A percentile compares a stretch with the other conserved stretches of the same genome.
Evolutionary conservation across 176 grass and related monocot genomes (phyloP).

Genomic region (Triticum urartu): DNA sequence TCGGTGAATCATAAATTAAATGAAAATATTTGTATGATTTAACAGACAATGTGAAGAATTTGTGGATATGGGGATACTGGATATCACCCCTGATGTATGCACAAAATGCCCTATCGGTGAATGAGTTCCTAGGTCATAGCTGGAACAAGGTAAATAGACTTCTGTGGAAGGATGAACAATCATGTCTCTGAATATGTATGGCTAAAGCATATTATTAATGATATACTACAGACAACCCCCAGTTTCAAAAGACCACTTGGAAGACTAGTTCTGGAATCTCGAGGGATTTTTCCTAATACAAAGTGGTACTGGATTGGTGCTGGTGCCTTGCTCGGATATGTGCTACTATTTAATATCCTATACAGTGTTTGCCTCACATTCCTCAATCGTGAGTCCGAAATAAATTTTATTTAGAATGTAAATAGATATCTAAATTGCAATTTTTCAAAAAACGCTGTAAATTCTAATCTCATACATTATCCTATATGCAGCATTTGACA

Average conservation of each 20-base stretch:
- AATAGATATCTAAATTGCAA: conserved; percentile 1
- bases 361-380: conserved; percentile 64
- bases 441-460: background rate
- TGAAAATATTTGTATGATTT: background rate
- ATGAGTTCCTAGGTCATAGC: conserved; percentile 76
- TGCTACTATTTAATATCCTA: conserved; percentile 67
- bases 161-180: background rate
- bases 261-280: conserved; percentile 47
- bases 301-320: conserved; percentile 86
- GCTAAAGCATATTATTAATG: conserved; percentile 24
- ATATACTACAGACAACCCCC: background rate
- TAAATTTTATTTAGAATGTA: background rate
- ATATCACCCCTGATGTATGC: conserved; percentile 27
- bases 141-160: no score
- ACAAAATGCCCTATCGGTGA: conserved; percentile 72
- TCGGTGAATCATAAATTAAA: background rate
- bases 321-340: conserved; percentile 60
- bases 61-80: conserved; percentile 85
- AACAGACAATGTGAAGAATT: conserved; percentile 74
- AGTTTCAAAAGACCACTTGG: conserved; percentile 38
- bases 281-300: conserved; percentile 51
- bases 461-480: conserved; percentile 2
- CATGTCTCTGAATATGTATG: background rate
- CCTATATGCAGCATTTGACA: conserved; percentile 49
- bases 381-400: conserved; percentile 48